Percentiles rank a stretch among this genome's conserved stretches.
Evolutionary conservation across 192 early-diverging fungal species (phyloP).

Genomic region (Lunasporangiospora selenospora): DNA sequence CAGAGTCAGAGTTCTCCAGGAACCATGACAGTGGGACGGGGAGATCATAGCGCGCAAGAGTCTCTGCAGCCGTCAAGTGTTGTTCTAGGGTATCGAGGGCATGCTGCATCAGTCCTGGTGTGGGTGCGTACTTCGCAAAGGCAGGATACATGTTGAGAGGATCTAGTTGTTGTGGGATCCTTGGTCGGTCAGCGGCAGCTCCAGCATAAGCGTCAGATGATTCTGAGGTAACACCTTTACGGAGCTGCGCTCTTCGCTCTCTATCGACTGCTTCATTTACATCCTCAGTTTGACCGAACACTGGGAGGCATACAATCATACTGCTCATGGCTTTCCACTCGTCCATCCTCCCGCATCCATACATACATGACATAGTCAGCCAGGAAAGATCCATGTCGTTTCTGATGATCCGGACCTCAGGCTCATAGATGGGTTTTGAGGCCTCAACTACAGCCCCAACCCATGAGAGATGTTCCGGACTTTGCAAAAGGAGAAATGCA

Average conservation of each 20-base stretch:
- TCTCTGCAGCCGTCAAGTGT: constrained; percentile 67
- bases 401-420: constrained; percentile 59
- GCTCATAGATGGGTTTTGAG: constrained; percentile 53
- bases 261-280: constrained; percentile 36
- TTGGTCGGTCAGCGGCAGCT: background rate
- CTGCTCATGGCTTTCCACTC: constrained; percentile 54
- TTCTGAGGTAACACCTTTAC: constrained; percentile 15
- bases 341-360: constrained; percentile 50
- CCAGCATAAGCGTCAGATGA: too few relatives aligned
- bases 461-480: constrained; percentile 49
- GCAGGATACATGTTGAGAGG: constrained; percentile 46
- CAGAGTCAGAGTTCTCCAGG: constrained; percentile 53
- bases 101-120: constrained; percentile 47
- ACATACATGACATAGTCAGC: constrained; percentile 55
- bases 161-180: constrained; percentile 36
- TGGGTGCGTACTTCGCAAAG: constrained; percentile 45
- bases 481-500: constrained; percentile 50
- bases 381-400: constrained; percentile 58
- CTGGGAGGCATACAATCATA: constrained; percentile 62
- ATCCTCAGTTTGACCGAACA: constrained; percentile 52
- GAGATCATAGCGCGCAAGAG: constrained; percentile 64
- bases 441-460: constrained; percentile 55
- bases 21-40: constrained; percentile 67
- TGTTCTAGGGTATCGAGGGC: constrained; percentile 63
- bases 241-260: constrained; percentile 20